Evolutionary conservation across 345 rosid genomes (phyloP), one percentile per base, ranked within the genome.

Genomic region (Boechera divaricarpa): DNA sequence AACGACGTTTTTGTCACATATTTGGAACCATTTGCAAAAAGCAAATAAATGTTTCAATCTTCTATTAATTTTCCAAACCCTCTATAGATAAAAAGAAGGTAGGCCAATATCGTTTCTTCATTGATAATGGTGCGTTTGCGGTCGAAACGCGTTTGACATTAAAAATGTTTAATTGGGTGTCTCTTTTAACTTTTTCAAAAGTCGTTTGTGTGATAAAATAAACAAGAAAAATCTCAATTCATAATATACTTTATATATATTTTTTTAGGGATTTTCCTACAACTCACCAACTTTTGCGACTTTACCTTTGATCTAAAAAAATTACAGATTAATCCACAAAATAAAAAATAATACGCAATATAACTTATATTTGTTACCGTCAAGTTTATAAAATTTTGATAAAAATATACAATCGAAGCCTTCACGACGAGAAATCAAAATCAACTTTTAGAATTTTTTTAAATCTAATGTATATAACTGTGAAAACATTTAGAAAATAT

Each of bases 71-170:
- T 42, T 61, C 68, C 51, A 72, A 38, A 49, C 60, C 38, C 21
- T 60, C 26, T 32, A 1, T 21, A 26, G 35, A 31, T 18, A 63
- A 5, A 51, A 69, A 61, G 52, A 32, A 44, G 54, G 63, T 54
- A 29, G n/a, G 11, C 53, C 63, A 73, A 64, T 64, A 41, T 28
- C 12, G 52, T 57, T 32, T 71, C 28, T 54, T 41, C 18, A 42
- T 45, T 44, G 41, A 24, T 73, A 7, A 15, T 73, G 33, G 44
- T 52, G 63, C 70, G 70, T 73, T 73, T 73, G 77, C 33, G 73
- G 31, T 69, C n/a, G 16, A 58, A 73, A 53, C 54, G 63, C 70
- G 63, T 73, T 73, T 63, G 70, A 63, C 36, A 73, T 18, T 31
- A 42, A 70, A 32, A 41, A 73, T 63, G 56, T 73, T 73, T 41